Conservation (phyloP, 2,329 filamentous ascomycete species). For the Furcasterigmium furcatum region DNA sequence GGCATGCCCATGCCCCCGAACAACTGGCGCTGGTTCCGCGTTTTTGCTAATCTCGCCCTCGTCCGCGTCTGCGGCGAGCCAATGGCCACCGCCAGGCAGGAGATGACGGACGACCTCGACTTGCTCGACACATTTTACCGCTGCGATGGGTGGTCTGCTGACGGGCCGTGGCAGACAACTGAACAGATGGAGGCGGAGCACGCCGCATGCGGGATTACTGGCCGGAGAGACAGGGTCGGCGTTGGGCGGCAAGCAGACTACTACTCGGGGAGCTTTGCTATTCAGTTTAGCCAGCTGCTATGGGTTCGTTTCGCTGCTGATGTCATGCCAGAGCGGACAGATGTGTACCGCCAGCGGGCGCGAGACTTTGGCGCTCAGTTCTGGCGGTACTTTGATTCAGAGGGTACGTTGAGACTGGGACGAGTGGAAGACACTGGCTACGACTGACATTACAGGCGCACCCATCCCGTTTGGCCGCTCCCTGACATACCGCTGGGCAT, state of each 20-base stretch:
- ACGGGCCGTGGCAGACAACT: conserved; percentile 33
- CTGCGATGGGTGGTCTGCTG: conserved; percentile 35
- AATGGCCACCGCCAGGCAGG: conserved; percentile 19
- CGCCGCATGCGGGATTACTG: conserved; percentile 8
- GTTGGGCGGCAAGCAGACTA: conserved; percentile 36
- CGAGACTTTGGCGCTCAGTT: conserved; percentile 30
- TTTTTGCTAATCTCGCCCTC: conserved; percentile 38
- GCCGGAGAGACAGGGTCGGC: conserved; percentile 16
- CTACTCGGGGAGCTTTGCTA: conserved; percentile 43
- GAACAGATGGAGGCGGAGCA: conserved; percentile 13
- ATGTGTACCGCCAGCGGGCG: conserved; percentile 28
- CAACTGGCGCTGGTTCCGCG: conserved; percentile 43
- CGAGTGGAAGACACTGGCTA: background rate
- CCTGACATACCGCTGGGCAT: conserved; percentile 41
- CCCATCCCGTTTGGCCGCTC: conserved; percentile 42
- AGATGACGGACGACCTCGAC: conserved; percentile 31
- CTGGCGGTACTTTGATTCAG: conserved; percentile 37
- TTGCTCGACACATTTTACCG: conserved; percentile 35
- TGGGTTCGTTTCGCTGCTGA: conserved; percentile 30
- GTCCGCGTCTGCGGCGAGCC: conserved; percentile 29
- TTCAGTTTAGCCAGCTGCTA: conserved; percentile 39
- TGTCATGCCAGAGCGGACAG: conserved; percentile 25
- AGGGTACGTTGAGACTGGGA: conserved; percentile 21
- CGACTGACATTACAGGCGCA: conserved; percentile 26
- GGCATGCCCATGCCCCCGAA: conserved; percentile 33